phyloP scores from a whole-genome alignment of 1,284 basidiomycete species.

The Sporisorium scitamineum region DNA sequence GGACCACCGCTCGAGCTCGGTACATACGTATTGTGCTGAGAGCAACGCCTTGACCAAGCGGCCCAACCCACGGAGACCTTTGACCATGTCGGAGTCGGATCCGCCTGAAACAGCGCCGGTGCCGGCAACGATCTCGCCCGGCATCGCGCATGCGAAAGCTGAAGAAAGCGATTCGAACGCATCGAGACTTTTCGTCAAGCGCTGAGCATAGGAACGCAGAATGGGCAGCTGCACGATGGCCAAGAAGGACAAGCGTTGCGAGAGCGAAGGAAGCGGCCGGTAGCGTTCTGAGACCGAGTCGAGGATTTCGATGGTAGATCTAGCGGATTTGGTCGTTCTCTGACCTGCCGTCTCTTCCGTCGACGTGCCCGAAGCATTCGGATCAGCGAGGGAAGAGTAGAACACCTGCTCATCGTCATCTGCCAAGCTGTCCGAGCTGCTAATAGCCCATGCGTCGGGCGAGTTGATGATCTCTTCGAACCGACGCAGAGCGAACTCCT shows the following conservation, averaged over 20 bases:
- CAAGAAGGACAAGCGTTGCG: slow-evolving; percentile 85
- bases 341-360: slow-evolving; percentile 5
- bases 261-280: slow-evolving; percentile 81
- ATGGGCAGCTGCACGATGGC: slow-evolving; percentile 86
- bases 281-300: slow-evolving; percentile 79
- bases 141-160: slow-evolving; percentile 86
- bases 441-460: slow-evolving; percentile 87
- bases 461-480: slow-evolving; percentile 85
- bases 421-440: slow-evolving; percentile 74
- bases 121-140: slow-evolving; percentile 74
- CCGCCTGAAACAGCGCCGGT: slow-evolving; percentile 17
- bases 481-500: slow-evolving; percentile 79
- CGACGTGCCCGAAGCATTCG: background rate
- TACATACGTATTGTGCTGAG: slow-evolving; percentile 49
- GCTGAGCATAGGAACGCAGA: slow-evolving; percentile 79
- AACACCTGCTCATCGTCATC: slow-evolving; percentile 71
- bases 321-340: slow-evolving; percentile 57
- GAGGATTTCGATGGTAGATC: slow-evolving; percentile 51
- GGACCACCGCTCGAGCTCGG: slow-evolving; percentile 55
- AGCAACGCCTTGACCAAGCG: slow-evolving; percentile 63
- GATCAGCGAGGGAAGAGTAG: slow-evolving; percentile 5
- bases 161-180: slow-evolving; percentile 81
- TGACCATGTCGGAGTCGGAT: slow-evolving; percentile 59
- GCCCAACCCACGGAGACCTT: slow-evolving; percentile 60
- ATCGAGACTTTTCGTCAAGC: slow-evolving; percentile 85